A percentile compares a stretch with the other conserved stretches of the same genome.
Evolutionary conservation across 2,329 filamentous ascomycete genomes (phyloP).

Genomic region (Neonectria punicea): DNA sequence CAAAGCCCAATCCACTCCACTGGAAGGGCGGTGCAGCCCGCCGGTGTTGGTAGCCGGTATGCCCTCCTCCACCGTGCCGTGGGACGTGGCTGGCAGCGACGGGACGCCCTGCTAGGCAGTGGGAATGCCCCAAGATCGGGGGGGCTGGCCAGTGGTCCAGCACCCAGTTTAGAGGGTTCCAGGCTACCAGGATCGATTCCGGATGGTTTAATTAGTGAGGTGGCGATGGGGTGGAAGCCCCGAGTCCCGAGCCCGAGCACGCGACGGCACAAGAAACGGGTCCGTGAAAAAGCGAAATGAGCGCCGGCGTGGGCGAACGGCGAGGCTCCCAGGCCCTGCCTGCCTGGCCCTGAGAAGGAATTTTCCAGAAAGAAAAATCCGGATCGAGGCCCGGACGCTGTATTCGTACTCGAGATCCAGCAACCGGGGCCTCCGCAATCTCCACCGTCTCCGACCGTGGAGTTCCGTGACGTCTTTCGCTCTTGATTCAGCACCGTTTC

Average conservation of each 20-base stretch:
- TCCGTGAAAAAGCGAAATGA: neutral
- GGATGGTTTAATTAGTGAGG: neutral
- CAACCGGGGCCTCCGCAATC: conserved; percentile 2
- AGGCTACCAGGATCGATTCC: neutral
- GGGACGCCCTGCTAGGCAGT: neutral
- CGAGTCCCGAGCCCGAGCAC: neutral
- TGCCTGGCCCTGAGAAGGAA: neutral
- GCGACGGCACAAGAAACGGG: neutral
- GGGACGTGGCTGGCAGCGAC: conserved; percentile 5
- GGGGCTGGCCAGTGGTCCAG: neutral
- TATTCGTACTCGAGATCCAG: neutral
- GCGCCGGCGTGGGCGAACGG: conserved; percentile 3
- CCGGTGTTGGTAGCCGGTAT: neutral
- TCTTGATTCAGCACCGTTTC: neutral
- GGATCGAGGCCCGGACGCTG: neutral
- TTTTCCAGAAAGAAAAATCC: conserved; percentile 4
- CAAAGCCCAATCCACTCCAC: neutral
- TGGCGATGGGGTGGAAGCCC: neutral
- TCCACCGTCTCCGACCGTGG: conserved; percentile 13
- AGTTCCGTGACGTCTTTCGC: neutral
- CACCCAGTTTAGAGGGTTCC: neutral
- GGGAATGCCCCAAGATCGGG: neutral
- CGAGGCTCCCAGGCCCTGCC: neutral
- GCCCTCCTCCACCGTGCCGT: neutral
- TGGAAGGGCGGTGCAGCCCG: conserved; percentile 4